Base-by-base conservation (phyloP, 208 protist species). In the Angomonas deanei region DNA sequence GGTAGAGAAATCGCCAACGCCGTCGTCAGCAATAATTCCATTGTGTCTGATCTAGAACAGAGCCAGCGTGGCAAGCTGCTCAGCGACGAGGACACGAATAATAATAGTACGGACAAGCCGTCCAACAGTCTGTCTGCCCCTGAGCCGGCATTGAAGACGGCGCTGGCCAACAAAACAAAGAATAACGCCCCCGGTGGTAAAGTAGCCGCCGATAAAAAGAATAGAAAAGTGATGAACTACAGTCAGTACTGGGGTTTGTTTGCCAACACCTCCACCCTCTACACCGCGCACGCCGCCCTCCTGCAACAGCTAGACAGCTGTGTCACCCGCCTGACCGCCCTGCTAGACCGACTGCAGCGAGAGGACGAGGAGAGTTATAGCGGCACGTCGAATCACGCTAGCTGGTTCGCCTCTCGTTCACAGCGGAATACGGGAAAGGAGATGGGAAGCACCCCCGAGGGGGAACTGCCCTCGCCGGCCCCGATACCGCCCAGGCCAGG, bases 161-260 rank as follows among this genome's bases (percentile, higher is more conserved):
- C 24, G 10, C 23, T n/a, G 36, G 30, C 34, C 50, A 23, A 54
- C 46, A 3, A 27, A 50, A 11, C 54, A 49, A n/a, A 17, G 5
- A n/a, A 6, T 6, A 32, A 24, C 5, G 30, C 15, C 19, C 1
- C 8, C 3, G 53, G 11, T 5, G 39, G 1, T 1, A 42, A 28
- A 19, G 46, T 13, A 13, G 31, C 0, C n/a, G 39, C 13, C 23
- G 36, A 0, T 19, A 23, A 21, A 5, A 52, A 24, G 23, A 1
- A 27, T n/a, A 23, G 52, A 10, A 56, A 23, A 39, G 17, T 57
- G 57, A 24, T 70, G 24, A 61, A 59, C 57, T 86, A 63, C 62
- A 78, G 50, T 50, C 81, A 88, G 62, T 72, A 86, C 53, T 83
- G 84, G 76, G 70, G 77, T 21, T 63, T 91, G 21, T 94, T 94